Evolutionary conservation across 148 eudicot species (phyloP), one percentile per base, ranked within the genome.

Genomic region (Pouteria glomerata): DNA sequence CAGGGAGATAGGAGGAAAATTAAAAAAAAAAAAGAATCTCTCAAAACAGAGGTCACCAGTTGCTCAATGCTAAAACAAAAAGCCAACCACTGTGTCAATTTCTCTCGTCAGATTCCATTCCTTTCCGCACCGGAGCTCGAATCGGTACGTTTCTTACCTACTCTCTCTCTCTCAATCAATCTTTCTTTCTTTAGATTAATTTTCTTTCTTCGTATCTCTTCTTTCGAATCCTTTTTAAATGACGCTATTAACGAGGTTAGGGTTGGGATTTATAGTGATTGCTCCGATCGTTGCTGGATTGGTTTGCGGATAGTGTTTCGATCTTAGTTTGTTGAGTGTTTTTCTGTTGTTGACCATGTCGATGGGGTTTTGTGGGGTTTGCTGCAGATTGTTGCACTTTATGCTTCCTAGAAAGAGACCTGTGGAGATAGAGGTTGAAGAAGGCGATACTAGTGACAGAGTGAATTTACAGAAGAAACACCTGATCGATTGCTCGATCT

Each of bases 361-460:
- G 19, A 58, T 84, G 75, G 68, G 75, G 59, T 18, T 81, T 78
- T 68, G 74, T 62, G 79, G 87, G 30, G 79, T 64, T 68, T 80
- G 81, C 69, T 76, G 83, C 90, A 82, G 84, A 55, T 84, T 83
- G 70, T 76, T 85, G 85, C 81, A 76, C 89, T 87, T 80, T 84
- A 89, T 91, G 90, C 97, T 91, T 85, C 90, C 92, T 34, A 86
- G 81, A 75, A 89, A 89, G 86, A 82, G 95, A 85, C 62, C 79
- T 66, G 84, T 41, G 62, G 82, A 83, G 82, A 83, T 74, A 47
- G 88, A 78, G 73, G 81, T 76, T 73, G 84, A 81, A 72, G 82
- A 81, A 72, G 63, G 1, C 33, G 71, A 68, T 30, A 1, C 42
- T 39, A 23, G 70, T 53, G 76, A 71, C 61, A 35, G 37, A 15